A percentile compares a stretch with the other conserved stretches of the same genome.
These are phyloP conservation scores for Pyricularia pennisetigena DNA, from an alignment of 2,329 filamentous ascomycete species.

Conservation along the genomic window DNA sequence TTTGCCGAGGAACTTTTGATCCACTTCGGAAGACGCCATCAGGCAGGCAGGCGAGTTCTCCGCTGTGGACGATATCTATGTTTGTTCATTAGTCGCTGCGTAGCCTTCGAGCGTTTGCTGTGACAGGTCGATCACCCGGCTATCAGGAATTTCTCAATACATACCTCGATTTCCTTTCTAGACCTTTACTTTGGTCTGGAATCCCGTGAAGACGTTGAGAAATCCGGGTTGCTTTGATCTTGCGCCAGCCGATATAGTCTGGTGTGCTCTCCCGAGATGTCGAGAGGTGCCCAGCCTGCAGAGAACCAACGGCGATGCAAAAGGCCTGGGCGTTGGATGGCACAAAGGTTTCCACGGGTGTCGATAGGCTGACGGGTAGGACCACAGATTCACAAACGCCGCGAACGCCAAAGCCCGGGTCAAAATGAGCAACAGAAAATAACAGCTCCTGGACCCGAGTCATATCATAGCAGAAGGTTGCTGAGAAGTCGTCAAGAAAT, in stretches of 20 bases:
- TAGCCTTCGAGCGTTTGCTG: neutral
- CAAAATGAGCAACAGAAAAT: neutral
- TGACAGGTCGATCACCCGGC: too few species aligned
- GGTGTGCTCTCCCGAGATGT: neutral
- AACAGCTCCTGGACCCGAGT: neutral
- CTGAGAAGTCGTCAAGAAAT: neutral
- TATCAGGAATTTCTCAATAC: neutral
- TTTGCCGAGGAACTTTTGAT: constrained; percentile 91
- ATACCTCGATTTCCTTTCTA: neutral
- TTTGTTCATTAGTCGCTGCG: neutral
- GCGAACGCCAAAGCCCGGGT: neutral
- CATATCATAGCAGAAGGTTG: neutral
- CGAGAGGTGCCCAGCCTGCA: neutral
- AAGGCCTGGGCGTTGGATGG: neutral
- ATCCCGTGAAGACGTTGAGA: neutral
- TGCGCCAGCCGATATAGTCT: neutral
- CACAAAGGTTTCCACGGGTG: neutral
- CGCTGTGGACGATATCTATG: neutral
- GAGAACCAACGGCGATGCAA: neutral
- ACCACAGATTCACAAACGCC: neutral
- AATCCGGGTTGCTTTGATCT: neutral
- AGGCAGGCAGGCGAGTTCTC: constrained; percentile 13
- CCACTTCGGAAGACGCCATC: constrained; percentile 96
- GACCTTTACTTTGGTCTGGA: neutral
- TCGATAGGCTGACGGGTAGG: neutral